These are phyloP conservation scores for Fusarium camptoceras DNA, from an alignment of 2,329 filamentous ascomycete species.

Conservation along the genomic window DNA sequence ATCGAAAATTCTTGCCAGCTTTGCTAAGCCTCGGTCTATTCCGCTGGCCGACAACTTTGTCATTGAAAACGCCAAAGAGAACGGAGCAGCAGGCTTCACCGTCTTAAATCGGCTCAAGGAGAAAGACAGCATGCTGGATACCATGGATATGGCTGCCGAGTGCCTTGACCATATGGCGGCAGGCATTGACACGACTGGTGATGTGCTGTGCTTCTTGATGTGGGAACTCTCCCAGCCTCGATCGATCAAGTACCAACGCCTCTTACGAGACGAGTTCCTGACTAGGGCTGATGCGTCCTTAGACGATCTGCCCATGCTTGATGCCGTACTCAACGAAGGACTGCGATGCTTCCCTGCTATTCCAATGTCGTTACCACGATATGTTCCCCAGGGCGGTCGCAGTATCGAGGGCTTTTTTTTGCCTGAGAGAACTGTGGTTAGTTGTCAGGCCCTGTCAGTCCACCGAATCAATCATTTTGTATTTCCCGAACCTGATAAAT, in stretches of 20 bases:
- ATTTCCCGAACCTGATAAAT: conserved; percentile 82
- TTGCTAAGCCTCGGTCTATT: conserved; percentile 66
- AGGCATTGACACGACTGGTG: conserved; percentile 78
- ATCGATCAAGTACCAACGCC: conserved; percentile 62
- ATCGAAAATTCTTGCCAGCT: conserved; percentile 58
- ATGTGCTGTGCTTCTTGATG: conserved; percentile 77
- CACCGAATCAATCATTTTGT: conserved; percentile 71
- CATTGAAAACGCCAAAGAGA: conserved; percentile 60
- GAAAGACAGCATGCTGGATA: conserved; percentile 60
- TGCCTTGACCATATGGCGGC: conserved; percentile 79
- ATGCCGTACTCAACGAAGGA: conserved; percentile 72
- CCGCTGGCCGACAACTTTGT: conserved; percentile 71
- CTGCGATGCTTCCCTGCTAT: conserved; percentile 73
- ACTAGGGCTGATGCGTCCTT: conserved; percentile 54
- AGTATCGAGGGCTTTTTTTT: conserved; percentile 66
- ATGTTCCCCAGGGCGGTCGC: conserved; percentile 66
- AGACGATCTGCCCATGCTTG: conserved; percentile 68
- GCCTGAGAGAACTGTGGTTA: conserved; percentile 67
- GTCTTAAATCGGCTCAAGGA: conserved; percentile 69
- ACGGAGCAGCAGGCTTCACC: conserved; percentile 64
- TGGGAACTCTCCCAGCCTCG: conserved; percentile 74
- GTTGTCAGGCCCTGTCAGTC: conserved; percentile 70
- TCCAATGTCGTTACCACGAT: conserved; percentile 74
- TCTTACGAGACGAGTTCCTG: conserved; percentile 64
- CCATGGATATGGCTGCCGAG: conserved; percentile 71